Evolutionary conservation across 2,329 filamentous ascomycete species (phyloP).

Genomic region (Rosellinia necatrix): DNA sequence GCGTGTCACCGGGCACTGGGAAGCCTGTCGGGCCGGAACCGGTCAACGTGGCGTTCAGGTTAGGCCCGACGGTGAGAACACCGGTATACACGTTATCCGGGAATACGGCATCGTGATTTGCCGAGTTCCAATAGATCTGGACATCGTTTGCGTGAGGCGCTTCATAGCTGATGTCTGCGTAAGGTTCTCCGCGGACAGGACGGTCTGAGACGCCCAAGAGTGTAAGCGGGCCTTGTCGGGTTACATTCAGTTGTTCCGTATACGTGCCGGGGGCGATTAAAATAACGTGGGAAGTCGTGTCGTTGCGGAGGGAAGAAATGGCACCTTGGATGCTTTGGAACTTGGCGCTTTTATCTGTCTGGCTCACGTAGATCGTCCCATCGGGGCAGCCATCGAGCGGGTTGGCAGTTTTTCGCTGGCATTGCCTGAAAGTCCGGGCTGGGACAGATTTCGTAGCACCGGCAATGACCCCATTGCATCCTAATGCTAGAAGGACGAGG

Average conservation of each 20-base stretch:
- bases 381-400: conserved; percentile 46
- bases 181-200: conserved; percentile 41
- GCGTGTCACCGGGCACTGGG: conserved; percentile 62
- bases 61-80: conserved; percentile 66
- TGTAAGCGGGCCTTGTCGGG: conserved; percentile 63
- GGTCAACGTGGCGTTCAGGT: conserved; percentile 64
- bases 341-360: conserved; percentile 40
- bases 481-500: conserved; percentile 10
- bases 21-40: conserved; percentile 66
- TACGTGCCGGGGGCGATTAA: conserved; percentile 65
- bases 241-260: conserved; percentile 68
- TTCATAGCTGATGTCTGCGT: conserved; percentile 33
- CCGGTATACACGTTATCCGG: conserved; percentile 67
- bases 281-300: conserved; percentile 56
- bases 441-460: conserved; percentile 22
- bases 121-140: conserved; percentile 62
- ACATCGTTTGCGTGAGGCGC: conserved; percentile 49
- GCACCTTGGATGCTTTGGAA: conserved; percentile 48
- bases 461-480: neutral
- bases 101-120: conserved; percentile 52
- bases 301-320: conserved; percentile 46
- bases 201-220: conserved; percentile 61
- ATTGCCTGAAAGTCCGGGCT: conserved; percentile 38
- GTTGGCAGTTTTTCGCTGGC: conserved; percentile 41
- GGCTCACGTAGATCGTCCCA: conserved; percentile 49